phyloP scores from a whole-genome alignment of 352 stramenopile species.

The Phytophthora nicotianae region DNA sequence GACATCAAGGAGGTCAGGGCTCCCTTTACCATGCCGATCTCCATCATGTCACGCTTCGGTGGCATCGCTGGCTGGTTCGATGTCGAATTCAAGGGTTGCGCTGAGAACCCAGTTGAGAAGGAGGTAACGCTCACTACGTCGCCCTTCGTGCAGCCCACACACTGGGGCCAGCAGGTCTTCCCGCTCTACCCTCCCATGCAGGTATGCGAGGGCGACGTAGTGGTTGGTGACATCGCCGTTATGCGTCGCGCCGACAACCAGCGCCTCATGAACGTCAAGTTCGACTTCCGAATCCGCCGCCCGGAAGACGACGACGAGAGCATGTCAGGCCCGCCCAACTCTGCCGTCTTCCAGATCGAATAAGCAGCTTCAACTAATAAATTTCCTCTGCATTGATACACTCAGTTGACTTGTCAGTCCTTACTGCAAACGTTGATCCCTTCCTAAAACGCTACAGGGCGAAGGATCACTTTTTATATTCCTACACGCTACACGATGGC shows the following conservation, averaged over 20 bases:
- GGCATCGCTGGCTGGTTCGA: conserved; percentile 99
- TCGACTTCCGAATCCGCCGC: conserved; percentile 75
- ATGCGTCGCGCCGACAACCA: conserved; percentile 85
- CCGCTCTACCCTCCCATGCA: conserved; percentile 82
- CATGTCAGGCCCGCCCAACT: conserved; percentile 49
- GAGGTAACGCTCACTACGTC: conserved; percentile 91
- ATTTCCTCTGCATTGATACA: conserved; percentile 32
- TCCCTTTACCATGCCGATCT: conserved; percentile 80
- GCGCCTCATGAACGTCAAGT: conserved; percentile 90
- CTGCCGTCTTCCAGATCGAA: conserved; percentile 86
- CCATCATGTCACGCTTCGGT: conserved; percentile 87
- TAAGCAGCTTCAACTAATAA: conserved; percentile 53
- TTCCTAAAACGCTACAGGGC: conserved; percentile 7
- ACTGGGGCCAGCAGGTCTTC: conserved; percentile 91
- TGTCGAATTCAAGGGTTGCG: conserved; percentile 96
- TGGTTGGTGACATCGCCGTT: conserved; percentile 77
- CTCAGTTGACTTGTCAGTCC: background rate
- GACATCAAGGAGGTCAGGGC: conserved; percentile 82
- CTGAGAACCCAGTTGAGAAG: conserved; percentile 74
- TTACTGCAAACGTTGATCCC: background rate
- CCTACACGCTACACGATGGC: conserved; percentile 9
- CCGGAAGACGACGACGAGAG: conserved; percentile 61
- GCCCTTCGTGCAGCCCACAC: conserved; percentile 88
- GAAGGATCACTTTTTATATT: conserved; percentile 29
- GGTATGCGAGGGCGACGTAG: conserved; percentile 80